These are phyloP conservation scores for Arxiozyma slooffiae DNA, from an alignment of 1,139 yeast species.

Conservation along the genomic window DNA sequence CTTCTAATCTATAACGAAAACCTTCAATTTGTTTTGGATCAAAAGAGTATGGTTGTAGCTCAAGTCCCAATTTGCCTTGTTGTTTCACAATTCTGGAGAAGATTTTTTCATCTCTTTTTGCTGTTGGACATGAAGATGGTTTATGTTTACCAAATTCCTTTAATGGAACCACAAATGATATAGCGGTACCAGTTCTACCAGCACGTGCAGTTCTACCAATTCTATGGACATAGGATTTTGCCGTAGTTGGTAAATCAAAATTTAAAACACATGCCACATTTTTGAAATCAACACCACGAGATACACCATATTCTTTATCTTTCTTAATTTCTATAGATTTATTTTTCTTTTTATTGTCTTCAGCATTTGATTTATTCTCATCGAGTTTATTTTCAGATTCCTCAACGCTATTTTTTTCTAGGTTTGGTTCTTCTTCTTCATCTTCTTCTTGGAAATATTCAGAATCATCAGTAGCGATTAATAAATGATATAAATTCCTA, in stretches of 20 bases:
- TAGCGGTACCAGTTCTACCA: conserved; percentile 88
- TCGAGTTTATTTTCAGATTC: conserved; percentile 4
- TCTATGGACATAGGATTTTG: conserved; percentile 86
- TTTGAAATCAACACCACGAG: conserved; percentile 93
- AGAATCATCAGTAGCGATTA: conserved; percentile 93
- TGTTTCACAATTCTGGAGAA: conserved; percentile 66
- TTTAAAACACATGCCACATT: conserved; percentile 95
- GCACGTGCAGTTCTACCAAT: conserved; percentile 98
- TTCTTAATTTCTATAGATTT: conserved; percentile 36
- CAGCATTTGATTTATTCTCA: conserved; percentile 11
- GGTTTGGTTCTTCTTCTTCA: conserved; percentile 31
- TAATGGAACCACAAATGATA: conserved; percentile 80
- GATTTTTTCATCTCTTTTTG: conserved; percentile 80
- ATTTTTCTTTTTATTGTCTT: conserved; percentile 18
- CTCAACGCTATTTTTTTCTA: conserved; percentile 12
- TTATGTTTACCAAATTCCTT: conserved; percentile 86
- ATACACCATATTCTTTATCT: conserved; percentile 81
- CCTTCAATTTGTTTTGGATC: conserved; percentile 91
- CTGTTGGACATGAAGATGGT: conserved; percentile 58
- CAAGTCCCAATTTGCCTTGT: conserved; percentile 66
- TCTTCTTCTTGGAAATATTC: conserved; percentile 49
- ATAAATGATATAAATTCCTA: conserved; percentile 72
- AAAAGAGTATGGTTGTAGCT: conserved; percentile 74
- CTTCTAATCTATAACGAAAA: conserved; percentile 93
- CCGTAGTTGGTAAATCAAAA: conserved; percentile 86